Evolutionary conservation across 139 green algal genomes (phyloP), one percentile per base, ranked within the genome.

Genomic region (Limnomonas spitsbergensis): DNA sequence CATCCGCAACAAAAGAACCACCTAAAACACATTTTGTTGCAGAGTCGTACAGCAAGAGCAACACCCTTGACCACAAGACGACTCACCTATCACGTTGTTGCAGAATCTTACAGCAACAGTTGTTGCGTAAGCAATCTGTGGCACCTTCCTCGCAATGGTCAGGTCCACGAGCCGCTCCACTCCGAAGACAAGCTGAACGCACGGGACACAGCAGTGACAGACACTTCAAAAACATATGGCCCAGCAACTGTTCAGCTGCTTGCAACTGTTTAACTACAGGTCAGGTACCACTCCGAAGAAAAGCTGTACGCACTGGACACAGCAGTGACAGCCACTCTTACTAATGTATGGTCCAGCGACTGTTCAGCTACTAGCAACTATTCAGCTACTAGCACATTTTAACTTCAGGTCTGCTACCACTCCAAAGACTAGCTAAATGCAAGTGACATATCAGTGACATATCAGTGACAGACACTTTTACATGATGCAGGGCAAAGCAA

Each of bases 41-140:
- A n/a, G n/a, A n/a, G n/a, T n/a, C n/a, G n/a, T n/a, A n/a, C n/a
- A n/a, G n/a, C n/a, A n/a, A n/a, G n/a, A n/a, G n/a, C n/a, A n/a
- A n/a, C n/a, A n/a, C n/a, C n/a, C n/a, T n/a, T n/a, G n/a, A n/a
- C n/a, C n/a, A n/a, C n/a, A n/a, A n/a, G n/a, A 37, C 26, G 52
- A 40, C 1, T 89, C 89, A 73, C 95, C 95, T 54, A 96, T 89
- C 14, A 99, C 87, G 78, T 99, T 99, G 85, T 99, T 99, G 39
- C 84, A 80, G 75, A 99, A 98, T 34, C 95, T 91, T 42, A 98
- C 92, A 38, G 82, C 87, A 1, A 98, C 53, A 0, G 95, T 98
- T 52, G 92, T 93, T 31, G 78, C 83, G 75, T 96, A 96, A 2
- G 94, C 90, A 53, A 70, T 38, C 52, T 82, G 56, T 0, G 91